Conservation (phyloP, 495 filamentous ascomycete genomes). For the Penicillium verhagenii region DNA sequence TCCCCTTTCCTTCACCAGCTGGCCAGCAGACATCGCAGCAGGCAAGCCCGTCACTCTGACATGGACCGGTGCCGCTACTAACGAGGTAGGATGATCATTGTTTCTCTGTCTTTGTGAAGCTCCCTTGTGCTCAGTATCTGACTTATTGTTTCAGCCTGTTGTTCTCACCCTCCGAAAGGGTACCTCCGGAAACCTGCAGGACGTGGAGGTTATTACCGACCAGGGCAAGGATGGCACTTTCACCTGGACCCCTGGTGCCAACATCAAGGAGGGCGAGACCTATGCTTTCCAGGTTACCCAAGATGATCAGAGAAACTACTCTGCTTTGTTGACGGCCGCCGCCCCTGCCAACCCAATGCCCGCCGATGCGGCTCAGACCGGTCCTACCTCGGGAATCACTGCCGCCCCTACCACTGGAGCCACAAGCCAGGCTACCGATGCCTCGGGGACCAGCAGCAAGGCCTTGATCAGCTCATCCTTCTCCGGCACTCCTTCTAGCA, state of each 20-base stretch:
- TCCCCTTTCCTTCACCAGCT: slow-evolving; percentile 42
- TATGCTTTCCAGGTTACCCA: slow-evolving; percentile 51
- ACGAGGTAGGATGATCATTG: slow-evolving; percentile 18
- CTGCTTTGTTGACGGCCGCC: slow-evolving; percentile 38
- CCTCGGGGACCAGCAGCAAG: slow-evolving; percentile 14
- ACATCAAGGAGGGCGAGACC: slow-evolving; percentile 35
- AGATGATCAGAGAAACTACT: slow-evolving; percentile 43
- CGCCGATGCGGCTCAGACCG: slow-evolving; percentile 12
- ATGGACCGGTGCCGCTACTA: slow-evolving; percentile 38
- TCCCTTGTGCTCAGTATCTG: not conserved
- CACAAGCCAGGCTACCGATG: not conserved
- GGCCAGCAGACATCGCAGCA: slow-evolving; percentile 38
- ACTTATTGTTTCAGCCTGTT: slow-evolving; percentile 26
- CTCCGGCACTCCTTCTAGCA: slow-evolving; percentile 16
- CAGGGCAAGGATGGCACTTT: slow-evolving; percentile 36
- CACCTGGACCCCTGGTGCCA: slow-evolving; percentile 41
- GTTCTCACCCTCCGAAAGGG: slow-evolving; percentile 49
- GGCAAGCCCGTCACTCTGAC: slow-evolving; percentile 40
- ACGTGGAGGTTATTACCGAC: slow-evolving; percentile 39
- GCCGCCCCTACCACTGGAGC: slow-evolving; percentile 7
- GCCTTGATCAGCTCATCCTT: slow-evolving; percentile 21
- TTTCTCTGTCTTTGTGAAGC: no score
- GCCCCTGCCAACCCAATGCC: slow-evolving; percentile 9
- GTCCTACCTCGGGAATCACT: slow-evolving; percentile 8
- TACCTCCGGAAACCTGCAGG: slow-evolving; percentile 32